Base-by-base conservation (phyloP, 164 flowering plant genomes). In the Stephania yunnanensis region DNA sequence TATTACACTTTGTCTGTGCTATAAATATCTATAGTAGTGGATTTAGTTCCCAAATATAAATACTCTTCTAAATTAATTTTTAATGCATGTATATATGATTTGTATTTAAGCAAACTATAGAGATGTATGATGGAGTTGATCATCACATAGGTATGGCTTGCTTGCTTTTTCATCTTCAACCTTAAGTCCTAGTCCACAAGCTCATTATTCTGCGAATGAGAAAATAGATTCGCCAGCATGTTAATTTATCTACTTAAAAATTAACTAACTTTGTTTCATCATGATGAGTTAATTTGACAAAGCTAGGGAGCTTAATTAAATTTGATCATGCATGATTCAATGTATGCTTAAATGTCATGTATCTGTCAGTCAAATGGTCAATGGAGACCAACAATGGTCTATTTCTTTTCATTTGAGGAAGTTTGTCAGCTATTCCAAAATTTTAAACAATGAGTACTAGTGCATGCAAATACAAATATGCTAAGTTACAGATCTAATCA, bases 341-440 rank as follows among this genome's bases (percentile, higher is more conserved):
- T 50, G 3, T 58, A 58, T 15, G 19, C 64, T 58, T 58, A 58
- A 36, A 15, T 58, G 64, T 15, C 64, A 58, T 25, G 64, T 3
- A 17, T 58, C 64, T 65, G 68, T 29, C 68, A 25, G 68, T 65
- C 68, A 65, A 65, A 65, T 11, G 68, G 68, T 65, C 36, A 65
- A 65, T 7, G 68, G 68, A 65, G 68, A 11, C 42, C 22, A 65
- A 22, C 68, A 58, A 58, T 58, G 64, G 64, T 65, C 68, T 65
- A 22, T 65, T 25, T 65, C 22, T 65, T 65, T 65, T 65, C 68
- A 22, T 22, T 22, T 31, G 29, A 65, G 68, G 68, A 65, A 10
- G 2, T 22, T 29, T 65, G 36, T 65, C 13, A 22, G 36, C 10
- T 65, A 65, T 65, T 65, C 36, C 68, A 65, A 30, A 63, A 50